These are phyloP conservation scores for Fusarium sp. DNA, from an alignment of 2,329 filamentous ascomycete genomes.

Conservation along the genomic window DNA sequence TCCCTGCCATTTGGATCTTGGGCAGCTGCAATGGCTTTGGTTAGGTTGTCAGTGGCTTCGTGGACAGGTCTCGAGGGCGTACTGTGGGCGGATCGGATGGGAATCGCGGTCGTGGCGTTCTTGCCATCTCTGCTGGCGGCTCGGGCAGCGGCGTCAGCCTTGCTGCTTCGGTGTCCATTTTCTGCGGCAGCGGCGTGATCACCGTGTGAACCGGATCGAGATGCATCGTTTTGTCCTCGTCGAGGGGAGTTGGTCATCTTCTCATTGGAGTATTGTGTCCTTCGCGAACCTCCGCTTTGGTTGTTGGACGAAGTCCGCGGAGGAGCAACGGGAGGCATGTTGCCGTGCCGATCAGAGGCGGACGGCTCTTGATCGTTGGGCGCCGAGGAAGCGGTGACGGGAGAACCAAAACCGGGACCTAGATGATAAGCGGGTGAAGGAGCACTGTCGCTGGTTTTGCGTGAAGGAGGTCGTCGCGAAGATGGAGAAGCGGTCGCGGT, in stretches of 20 bases:
- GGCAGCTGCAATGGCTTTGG: constrained; percentile 66
- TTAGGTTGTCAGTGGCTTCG: constrained; percentile 81
- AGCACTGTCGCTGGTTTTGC: constrained; percentile 61
- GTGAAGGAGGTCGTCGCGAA: constrained; percentile 61
- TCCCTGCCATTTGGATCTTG: constrained; percentile 46
- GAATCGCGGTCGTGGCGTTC: constrained; percentile 50
- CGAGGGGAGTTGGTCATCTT: constrained; percentile 55
- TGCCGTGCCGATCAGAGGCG: constrained; percentile 62
- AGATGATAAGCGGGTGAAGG: constrained; percentile 48
- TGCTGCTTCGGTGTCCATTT: constrained; percentile 45
- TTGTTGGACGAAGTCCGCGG: constrained; percentile 80
- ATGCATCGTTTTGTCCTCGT: constrained; percentile 50
- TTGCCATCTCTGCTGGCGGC: constrained; percentile 53
- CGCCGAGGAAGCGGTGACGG: constrained; percentile 54
- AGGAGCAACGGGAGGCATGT: constrained; percentile 75
- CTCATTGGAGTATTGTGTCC: constrained; percentile 56
- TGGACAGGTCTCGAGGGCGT: constrained; percentile 65
- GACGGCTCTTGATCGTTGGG: constrained; percentile 52
- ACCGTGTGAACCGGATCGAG: constrained; percentile 48
- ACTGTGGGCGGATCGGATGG: constrained; percentile 56
- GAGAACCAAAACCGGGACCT: constrained; percentile 58
- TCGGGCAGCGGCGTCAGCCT: constrained; percentile 52
- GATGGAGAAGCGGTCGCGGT: constrained; percentile 58
- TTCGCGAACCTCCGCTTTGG: constrained; percentile 54
- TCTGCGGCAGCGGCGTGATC: constrained; percentile 45